phyloP scores from a whole-genome alignment of 1,284 basidiomycete genomes.

The Microbotryum scabiosae region DNA sequence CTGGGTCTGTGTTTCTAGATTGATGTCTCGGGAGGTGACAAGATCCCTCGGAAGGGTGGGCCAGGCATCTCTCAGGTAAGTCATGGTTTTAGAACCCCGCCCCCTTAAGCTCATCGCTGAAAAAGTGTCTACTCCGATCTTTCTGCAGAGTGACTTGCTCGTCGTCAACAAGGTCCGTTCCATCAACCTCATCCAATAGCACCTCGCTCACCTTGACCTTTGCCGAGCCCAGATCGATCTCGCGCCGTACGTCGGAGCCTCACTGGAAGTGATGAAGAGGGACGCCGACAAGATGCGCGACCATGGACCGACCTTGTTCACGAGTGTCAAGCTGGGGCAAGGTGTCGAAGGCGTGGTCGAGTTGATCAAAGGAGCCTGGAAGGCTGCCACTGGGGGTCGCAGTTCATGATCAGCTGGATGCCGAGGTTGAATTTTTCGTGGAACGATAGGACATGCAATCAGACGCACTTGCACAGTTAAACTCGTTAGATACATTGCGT shows the following conservation, averaged over 20 bases:
- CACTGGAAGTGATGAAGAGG: constrained; percentile 86
- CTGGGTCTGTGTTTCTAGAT: constrained; percentile 38
- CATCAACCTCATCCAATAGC: neutral
- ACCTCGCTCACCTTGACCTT: neutral
- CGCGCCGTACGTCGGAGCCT: constrained; percentile 85
- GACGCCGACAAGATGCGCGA: constrained; percentile 91
- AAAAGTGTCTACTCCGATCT: too few relatives aligned
- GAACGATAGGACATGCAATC: neutral
- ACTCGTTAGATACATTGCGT: too few relatives aligned
- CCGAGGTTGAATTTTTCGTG: neutral
- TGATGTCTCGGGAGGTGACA: constrained; percentile 77
- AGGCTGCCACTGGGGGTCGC: constrained; percentile 38
- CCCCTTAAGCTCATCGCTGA: constrained; percentile 2
- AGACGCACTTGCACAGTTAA: too few relatives aligned
- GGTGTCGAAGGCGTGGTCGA: constrained; percentile 77
- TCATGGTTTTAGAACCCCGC: neutral
- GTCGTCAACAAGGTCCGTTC: constrained; percentile 80
- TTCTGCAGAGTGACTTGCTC: constrained; percentile 72
- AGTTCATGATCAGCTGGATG: neutral
- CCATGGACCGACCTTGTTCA: constrained; percentile 85
- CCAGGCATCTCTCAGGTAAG: constrained; percentile 70
- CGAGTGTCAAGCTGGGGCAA: constrained; percentile 68
- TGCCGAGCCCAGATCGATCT: constrained; percentile 69
- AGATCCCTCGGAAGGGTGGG: constrained; percentile 95
- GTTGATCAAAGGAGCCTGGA: constrained; percentile 79